These are phyloP conservation scores for Aspergillus novoparasiticus DNA, from an alignment of 2,329 filamentous ascomycete genomes.

Conservation along the genomic window DNA sequence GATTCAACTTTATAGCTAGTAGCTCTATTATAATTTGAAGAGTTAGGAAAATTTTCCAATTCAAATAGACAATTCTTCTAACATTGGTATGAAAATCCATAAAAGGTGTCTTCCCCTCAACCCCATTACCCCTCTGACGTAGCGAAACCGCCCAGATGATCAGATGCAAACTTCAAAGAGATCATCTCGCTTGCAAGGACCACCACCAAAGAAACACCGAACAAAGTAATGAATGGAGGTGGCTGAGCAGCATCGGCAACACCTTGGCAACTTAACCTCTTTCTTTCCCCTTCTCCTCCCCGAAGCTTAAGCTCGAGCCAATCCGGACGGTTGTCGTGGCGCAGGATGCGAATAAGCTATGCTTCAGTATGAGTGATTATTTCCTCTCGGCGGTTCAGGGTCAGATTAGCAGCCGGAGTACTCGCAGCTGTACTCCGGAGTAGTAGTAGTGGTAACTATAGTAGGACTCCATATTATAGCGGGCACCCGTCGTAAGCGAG, in stretches of 20 bases:
- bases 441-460: neutral
- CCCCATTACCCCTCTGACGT: neutral
- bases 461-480: neutral
- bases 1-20: neutral
- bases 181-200: conserved; percentile 4
- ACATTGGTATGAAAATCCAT: neutral
- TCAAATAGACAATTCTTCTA: neutral
- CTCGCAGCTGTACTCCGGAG: no score
- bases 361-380: neutral
- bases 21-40: neutral
- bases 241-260: neutral
- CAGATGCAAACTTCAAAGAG: neutral
- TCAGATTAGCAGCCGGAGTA: neutral
- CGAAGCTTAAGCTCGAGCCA: conserved; percentile 12
- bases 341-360: neutral
- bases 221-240: conserved; percentile 4
- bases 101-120: no score
- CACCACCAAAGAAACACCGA: conserved; percentile 1
- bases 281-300: neutral
- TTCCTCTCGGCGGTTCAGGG: neutral
- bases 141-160: neutral
- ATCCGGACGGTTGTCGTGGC: conserved; percentile 1
- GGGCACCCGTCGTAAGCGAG: neutral
- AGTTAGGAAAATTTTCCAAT: neutral
- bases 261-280: neutral